Evolutionary conservation across 495 filamentous ascomycete species (phyloP).

Genomic region (Xylaria telfairii): DNA sequence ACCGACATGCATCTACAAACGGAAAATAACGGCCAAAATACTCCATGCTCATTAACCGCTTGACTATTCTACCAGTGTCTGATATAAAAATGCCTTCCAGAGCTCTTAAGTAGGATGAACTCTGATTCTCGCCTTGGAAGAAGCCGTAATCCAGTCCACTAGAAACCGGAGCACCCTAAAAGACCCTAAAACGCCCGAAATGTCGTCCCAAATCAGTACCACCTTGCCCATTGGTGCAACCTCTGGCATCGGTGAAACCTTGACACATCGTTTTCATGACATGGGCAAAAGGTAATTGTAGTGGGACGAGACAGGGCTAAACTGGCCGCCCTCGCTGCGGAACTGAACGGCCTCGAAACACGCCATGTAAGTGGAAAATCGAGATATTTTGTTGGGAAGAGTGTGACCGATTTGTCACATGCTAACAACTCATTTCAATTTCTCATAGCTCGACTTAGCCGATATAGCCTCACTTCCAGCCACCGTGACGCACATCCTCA

Average conservation of each 20-base stretch:
- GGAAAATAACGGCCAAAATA: neutral
- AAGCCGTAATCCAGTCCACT: neutral
- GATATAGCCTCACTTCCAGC: conserved; percentile 36
- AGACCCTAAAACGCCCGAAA: conserved; percentile 14
- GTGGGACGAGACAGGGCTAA: conserved; percentile 45
- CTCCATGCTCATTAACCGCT: neutral
- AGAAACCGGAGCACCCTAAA: neutral
- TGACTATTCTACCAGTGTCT: neutral
- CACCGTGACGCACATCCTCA: conserved; percentile 34
- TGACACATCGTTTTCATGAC: conserved; percentile 47
- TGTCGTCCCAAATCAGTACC: conserved; percentile 34
- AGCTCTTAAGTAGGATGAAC: neutral
- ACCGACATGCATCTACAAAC: neutral
- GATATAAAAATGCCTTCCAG: neutral
- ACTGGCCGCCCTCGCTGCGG: neutral
- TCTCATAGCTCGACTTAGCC: neutral
- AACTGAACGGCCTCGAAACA: neutral
- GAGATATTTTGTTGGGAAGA: neutral
- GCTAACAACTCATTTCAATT: neutral
- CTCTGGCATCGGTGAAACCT: conserved; percentile 54
- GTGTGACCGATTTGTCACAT: neutral
- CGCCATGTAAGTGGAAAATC: neutral
- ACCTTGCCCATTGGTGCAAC: conserved; percentile 54
- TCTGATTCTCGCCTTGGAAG: neutral
- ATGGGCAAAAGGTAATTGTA: conserved; percentile 53